Evolutionary conservation across 768 basidiomycete genomes (phyloP), one percentile per base, ranked within the genome.

Genomic region (Harrya chromipes): DNA sequence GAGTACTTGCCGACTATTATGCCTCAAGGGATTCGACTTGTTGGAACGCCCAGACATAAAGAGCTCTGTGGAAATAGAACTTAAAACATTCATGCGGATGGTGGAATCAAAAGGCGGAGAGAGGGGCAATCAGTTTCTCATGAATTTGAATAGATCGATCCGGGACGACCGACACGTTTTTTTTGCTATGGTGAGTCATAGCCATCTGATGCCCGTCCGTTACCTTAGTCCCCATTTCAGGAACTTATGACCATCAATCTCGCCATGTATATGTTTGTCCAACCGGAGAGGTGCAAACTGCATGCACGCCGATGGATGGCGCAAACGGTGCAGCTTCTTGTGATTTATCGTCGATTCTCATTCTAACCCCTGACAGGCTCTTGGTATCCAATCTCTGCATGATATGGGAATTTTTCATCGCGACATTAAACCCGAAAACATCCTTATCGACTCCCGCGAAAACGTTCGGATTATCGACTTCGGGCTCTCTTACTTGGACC

Each of bases 371-470:
- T n/a, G 34, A 19, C n/a, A 76, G 74, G 67, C 69, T 6, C 67
- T 70, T 26, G 75, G 74, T 1, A 59, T 76, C n/a, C 51, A 64
- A 4, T 61, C 68, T 36, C 64, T 87, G 36, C 84, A 86, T 55
- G 66, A 66, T 21, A 74, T 81, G 62, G 83, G 82, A 37, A 78
- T 87, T 46, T 75, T 86, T 27, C 84, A 86, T 63, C 75, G 84
- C 13, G 83, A 86, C 53, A 75, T 88, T 48, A 87, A 87, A 58
- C 76, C 83, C 4, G 81, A 82, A 68, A 87, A 87, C 51, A 75
- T 88, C 37, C 73, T 87, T n/a, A 70, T 87, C 43, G 75, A 76
- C 52, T 53, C 49, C 7, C 60, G 58, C 4, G 66, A 66, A 42
- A 75, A 76, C 33, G 57, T 76, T 19, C 68, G 70, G 21, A 73